These are phyloP conservation scores for Penicillium verhagenii DNA, from an alignment of 495 filamentous ascomycete genomes.

Conservation along the genomic window DNA sequence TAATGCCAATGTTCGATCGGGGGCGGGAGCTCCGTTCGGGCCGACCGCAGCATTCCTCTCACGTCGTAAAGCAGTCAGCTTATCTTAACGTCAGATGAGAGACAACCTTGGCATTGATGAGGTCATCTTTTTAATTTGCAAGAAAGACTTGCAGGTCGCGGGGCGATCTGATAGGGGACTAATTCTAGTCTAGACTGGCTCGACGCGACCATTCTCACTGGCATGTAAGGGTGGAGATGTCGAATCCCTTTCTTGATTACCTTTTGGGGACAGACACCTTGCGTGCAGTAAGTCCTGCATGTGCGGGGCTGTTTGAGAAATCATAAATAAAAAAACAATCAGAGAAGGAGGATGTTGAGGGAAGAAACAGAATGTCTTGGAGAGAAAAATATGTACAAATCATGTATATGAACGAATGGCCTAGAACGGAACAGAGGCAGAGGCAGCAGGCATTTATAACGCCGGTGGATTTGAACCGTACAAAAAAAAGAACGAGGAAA, in stretches of 20 bases:
- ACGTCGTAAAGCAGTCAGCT: not conserved
- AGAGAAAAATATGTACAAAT: slow-evolving; percentile 19
- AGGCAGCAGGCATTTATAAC: slow-evolving; percentile 4
- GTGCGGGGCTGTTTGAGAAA: not conserved
- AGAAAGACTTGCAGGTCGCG: not conserved
- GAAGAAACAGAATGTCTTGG: slow-evolving; percentile 4
- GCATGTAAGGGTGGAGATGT: not conserved
- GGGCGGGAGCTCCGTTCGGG: not conserved
- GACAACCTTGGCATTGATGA: too few relatives aligned
- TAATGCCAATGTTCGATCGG: not conserved
- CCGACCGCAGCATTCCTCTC: not conserved
- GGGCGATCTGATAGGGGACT: not conserved
- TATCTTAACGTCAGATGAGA: not conserved
- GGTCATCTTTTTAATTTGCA: not conserved
- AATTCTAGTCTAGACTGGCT: not conserved
- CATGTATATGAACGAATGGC: slow-evolving; percentile 10
- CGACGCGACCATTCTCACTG: not conserved
- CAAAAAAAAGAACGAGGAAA: slow-evolving; percentile 1
- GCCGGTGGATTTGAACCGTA: slow-evolving; percentile 13
- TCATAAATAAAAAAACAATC: not conserved
- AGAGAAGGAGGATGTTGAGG: not conserved
- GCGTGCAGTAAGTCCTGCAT: too few relatives aligned
- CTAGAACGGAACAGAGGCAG: not conserved
- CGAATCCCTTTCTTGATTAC: not conserved
- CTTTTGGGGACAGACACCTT: not conserved